A percentile compares a stretch with the other conserved stretches of the same genome.
Conservation (phyloP, 257 asterid species). For the Petunia secreta region DNA sequence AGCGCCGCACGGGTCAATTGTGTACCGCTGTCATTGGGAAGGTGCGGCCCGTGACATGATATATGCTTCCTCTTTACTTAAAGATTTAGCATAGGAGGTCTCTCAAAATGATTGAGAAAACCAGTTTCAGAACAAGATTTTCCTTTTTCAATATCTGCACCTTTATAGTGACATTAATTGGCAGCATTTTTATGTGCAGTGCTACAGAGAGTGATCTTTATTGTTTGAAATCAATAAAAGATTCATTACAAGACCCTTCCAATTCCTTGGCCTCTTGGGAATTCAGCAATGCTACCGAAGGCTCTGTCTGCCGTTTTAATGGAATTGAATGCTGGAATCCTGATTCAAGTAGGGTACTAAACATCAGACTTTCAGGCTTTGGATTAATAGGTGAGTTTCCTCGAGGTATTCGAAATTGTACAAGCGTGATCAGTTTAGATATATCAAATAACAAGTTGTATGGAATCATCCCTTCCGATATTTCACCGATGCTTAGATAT, state of each 20-base stretch:
- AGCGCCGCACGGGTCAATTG: too few relatives aligned
- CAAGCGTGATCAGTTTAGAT: constrained; percentile 22
- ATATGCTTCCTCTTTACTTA: too few relatives aligned
- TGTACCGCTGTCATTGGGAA: too few relatives aligned
- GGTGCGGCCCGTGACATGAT: too few relatives aligned
- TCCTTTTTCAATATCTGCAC: not conserved
- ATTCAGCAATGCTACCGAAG: constrained; percentile 19
- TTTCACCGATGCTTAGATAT: not conserved
- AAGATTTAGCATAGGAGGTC: not conserved
- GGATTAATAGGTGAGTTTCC: constrained; percentile 39
- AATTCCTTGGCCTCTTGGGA: constrained; percentile 23
- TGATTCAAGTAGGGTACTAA: constrained; percentile 26
- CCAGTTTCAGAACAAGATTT: not conserved
- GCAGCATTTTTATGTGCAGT: not conserved
- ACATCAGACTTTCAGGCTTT: not conserved
- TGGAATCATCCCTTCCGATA: constrained; percentile 36
- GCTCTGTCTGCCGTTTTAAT: constrained; percentile 18
- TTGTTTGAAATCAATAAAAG: constrained; percentile 24
- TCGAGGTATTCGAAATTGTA: constrained; percentile 22
- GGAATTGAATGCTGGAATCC: constrained; percentile 34
- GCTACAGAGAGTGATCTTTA: constrained; percentile 13
- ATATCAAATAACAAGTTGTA: constrained; percentile 31
- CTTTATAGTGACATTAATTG: not conserved
- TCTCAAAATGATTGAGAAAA: not conserved
- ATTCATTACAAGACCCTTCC: constrained; percentile 31